Evolutionary conservation across 75 land plant species (phyloP).

Genomic region (Sequoia sempervirens): DNA sequence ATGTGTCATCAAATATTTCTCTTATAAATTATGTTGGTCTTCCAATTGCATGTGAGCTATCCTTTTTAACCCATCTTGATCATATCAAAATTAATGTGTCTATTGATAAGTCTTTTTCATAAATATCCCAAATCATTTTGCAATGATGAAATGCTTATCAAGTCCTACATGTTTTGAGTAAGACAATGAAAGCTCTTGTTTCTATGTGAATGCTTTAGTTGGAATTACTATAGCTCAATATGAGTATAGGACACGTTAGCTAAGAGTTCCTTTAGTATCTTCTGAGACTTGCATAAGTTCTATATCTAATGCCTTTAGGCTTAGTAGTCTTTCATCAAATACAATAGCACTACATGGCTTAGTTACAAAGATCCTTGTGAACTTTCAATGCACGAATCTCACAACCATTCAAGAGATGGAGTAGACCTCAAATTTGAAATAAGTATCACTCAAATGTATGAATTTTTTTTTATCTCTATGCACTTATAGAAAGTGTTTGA

Average conservation of each 20-base stretch:
- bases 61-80: too few species aligned
- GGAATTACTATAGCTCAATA: constrained; percentile 57
- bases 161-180: constrained; percentile 30
- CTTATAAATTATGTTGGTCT: too few species aligned
- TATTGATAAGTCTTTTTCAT: too few species aligned
- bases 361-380: constrained; percentile 53
- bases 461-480: constrained; percentile 19
- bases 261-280: constrained; percentile 44
- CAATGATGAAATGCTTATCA: too few species aligned
- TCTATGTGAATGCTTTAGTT: constrained; percentile 63
- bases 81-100: too few species aligned
- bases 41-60: too few species aligned
- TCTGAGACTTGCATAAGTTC: constrained; percentile 37
- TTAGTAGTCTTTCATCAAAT: constrained; percentile 44
- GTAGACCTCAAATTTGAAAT: constrained; percentile 38
- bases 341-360: constrained; percentile 48
- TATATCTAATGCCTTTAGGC: constrained; percentile 33
- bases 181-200: constrained; percentile 55
- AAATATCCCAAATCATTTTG: too few species aligned
- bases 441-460: constrained; percentile 48
- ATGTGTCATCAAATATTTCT: too few species aligned
- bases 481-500: constrained; percentile 50
- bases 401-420: constrained; percentile 54
- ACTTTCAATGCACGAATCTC: constrained; percentile 45
- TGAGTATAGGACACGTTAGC: constrained; percentile 40